These are phyloP conservation scores for Floccularia luteovirens DNA, from an alignment of 768 basidiomycete genomes.

Conservation along the genomic window DNA sequence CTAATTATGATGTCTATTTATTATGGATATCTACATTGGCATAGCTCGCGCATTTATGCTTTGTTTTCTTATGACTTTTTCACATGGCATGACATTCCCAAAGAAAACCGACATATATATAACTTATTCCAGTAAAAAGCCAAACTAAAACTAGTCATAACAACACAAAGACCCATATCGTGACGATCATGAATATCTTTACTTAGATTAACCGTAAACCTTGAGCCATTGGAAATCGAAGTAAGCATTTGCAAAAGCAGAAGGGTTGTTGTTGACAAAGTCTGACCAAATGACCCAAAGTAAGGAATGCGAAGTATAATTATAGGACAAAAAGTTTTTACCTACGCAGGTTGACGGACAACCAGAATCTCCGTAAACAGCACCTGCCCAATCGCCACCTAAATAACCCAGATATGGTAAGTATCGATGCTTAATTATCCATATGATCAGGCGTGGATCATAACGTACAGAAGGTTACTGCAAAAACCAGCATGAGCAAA, in stretches of 20 bases:
- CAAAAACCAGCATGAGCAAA: background rate
- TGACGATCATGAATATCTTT: background rate
- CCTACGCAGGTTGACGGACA: constrained; percentile 48
- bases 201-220: constrained; percentile 18
- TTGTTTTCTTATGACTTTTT: too few relatives aligned
- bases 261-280: constrained; percentile 60
- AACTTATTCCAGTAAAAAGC: too few relatives aligned
- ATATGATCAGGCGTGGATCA: background rate
- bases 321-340: constrained; percentile 18
- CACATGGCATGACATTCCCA: too few relatives aligned
- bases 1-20: background rate
- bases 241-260: constrained; percentile 60
- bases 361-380: constrained; percentile 34
- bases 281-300: constrained; percentile 22
- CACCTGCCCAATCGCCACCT: constrained; percentile 58
- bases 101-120: too few relatives aligned
- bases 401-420: background rate
- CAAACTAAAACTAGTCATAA: background rate
- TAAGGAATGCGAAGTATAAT: background rate
- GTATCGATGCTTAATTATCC: background rate
- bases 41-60: background rate
- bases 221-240: constrained; percentile 62
- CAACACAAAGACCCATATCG: background rate
- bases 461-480: constrained; percentile 55
- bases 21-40: background rate